These are phyloP conservation scores for Phytopythium mirpurense DNA, from an alignment of 352 stramenopile species.

Conservation along the genomic window DNA sequence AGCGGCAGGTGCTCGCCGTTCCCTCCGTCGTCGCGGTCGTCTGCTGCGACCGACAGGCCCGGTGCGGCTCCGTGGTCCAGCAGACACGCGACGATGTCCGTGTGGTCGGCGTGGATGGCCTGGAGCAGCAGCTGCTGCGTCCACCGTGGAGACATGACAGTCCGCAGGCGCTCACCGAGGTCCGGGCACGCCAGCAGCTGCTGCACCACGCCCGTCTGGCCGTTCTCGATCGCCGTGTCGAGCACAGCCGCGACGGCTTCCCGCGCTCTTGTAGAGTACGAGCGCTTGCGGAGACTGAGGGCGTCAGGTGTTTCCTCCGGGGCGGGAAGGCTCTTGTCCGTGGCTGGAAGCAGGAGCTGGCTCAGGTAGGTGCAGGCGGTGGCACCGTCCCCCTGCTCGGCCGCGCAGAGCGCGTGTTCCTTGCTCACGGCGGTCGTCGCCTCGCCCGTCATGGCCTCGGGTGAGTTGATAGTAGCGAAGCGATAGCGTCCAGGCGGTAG, in stretches of 20 bases:
- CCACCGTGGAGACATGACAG: not conserved
- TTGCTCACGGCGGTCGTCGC: not conserved
- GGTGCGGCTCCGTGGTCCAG: not conserved
- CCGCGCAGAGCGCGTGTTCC: not conserved
- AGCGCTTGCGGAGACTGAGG: not conserved
- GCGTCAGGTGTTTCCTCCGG: not conserved
- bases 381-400: not conserved
- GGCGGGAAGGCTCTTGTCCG: not conserved
- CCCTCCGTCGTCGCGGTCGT: not conserved
- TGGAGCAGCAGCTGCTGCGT: constrained; percentile 9
- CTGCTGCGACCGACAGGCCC: not conserved
- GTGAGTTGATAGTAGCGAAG: too few species aligned
- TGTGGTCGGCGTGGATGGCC: constrained; percentile 9
- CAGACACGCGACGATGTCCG: constrained; percentile 1
- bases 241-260: not conserved
- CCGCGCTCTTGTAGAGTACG: not conserved
- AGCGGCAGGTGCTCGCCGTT: constrained; percentile 8
- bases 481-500: too few species aligned
- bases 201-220: not conserved
- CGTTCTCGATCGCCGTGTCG: constrained; percentile 2
- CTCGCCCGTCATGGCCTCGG: not conserved
- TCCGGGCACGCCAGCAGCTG: not conserved
- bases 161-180: not conserved
- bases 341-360: not conserved
- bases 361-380: not conserved